Percentiles rank a stretch among this genome's conserved stretches.
phyloP scores from a whole-genome alignment of 768 basidiomycete species.

The Dioszegia hungarica region DNA sequence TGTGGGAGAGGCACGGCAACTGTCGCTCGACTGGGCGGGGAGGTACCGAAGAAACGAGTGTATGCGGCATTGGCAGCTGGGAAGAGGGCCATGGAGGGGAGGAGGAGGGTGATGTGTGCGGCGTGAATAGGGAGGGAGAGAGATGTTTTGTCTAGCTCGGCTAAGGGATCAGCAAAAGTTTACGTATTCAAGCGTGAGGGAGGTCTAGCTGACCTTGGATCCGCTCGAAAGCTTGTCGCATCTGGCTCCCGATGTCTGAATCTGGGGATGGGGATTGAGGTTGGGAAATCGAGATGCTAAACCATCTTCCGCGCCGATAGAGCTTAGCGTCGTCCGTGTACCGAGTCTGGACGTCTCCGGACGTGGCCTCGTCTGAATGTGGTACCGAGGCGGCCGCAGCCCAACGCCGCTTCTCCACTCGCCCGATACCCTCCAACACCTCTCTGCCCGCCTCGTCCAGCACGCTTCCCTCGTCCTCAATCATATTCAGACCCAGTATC shows the following conservation, averaged over 20 bases:
- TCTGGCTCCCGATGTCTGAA: constrained; percentile 65
- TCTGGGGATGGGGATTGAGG: constrained; percentile 41
- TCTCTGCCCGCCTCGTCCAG: constrained; percentile 52
- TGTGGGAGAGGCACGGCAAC: constrained; percentile 69
- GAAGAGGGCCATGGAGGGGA: constrained; percentile 75
- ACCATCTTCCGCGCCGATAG: constrained; percentile 58
- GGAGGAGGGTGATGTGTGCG: constrained; percentile 72
- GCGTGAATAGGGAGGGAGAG: constrained; percentile 58
- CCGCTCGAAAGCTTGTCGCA: constrained; percentile 61
- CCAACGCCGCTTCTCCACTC: background rate
- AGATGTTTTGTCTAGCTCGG: constrained; percentile 39
- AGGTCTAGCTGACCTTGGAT: background rate
- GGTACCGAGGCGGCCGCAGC: background rate
- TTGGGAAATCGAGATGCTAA: constrained; percentile 63
- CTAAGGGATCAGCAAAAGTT: constrained; percentile 52
- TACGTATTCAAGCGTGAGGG: no score
- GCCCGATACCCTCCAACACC: constrained; percentile 10
- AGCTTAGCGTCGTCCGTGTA: constrained; percentile 2
- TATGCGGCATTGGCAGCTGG: constrained; percentile 72
- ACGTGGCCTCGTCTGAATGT: no score
- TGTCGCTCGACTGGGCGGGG: constrained; percentile 92
- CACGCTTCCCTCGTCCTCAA: constrained; percentile 2
- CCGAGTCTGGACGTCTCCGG: background rate
- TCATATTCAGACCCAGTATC: constrained; percentile 26
- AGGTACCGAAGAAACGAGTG: constrained; percentile 73